Conservation (phyloP, 768 basidiomycete species). For the Suillus subaureus region DNA sequence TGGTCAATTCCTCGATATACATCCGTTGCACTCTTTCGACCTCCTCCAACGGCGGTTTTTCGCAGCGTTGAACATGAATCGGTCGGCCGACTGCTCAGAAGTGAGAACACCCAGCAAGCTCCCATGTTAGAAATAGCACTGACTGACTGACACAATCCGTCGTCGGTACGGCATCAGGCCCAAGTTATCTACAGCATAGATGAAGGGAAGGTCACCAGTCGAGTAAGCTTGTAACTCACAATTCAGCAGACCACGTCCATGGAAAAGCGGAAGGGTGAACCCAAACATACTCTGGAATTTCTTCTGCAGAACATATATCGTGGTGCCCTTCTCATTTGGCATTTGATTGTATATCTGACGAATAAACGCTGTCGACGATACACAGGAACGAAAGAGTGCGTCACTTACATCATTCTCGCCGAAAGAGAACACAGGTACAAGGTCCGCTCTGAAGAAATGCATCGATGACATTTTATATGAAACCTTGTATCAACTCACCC, state of each 20-base stretch:
- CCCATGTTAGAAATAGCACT: conserved; percentile 40
- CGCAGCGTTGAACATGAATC: conserved; percentile 73
- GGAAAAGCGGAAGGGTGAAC: conserved; percentile 97
- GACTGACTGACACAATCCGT: conserved; percentile 94
- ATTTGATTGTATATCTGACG: conserved; percentile 93
- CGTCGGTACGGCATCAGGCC: conserved; percentile 96
- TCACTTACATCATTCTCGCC: conserved; percentile 93
- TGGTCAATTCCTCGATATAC: conserved; percentile 91
- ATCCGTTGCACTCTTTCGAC: conserved; percentile 74
- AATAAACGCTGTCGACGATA: neutral
- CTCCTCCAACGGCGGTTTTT: conserved; percentile 82
- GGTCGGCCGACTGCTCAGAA: conserved; percentile 76
- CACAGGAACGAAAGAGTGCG: neutral
- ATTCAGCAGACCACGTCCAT: conserved; percentile 92
- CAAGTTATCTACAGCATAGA: conserved; percentile 68
- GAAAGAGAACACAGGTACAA: conserved; percentile 98
- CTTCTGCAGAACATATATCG: conserved; percentile 83
- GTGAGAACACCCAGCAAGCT: neutral
- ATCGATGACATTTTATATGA: conserved; percentile 8
- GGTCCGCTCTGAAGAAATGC: conserved; percentile 66
- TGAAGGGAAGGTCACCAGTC: neutral
- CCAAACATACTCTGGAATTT: conserved; percentile 92
- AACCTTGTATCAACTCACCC: conserved; percentile 51
- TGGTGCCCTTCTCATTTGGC: conserved; percentile 93
- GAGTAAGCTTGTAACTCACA: conserved; percentile 50